Conservation (phyloP, 2,329 filamentous ascomycete species). For the Pestalotiopsis fici region DNA sequence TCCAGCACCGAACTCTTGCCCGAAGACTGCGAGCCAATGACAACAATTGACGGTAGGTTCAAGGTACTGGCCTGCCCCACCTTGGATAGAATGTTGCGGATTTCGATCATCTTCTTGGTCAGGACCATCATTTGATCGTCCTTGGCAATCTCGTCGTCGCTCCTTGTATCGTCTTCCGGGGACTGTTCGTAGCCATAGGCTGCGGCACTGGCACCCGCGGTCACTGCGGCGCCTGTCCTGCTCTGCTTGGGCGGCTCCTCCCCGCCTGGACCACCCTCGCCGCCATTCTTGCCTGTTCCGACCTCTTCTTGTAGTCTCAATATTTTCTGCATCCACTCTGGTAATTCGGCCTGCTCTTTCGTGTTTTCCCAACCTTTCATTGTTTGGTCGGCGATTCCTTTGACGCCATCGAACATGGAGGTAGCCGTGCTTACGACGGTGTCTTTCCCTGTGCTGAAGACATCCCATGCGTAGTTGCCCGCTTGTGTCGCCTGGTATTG, state of each 20-base stretch:
- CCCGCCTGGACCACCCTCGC: constrained; percentile 49
- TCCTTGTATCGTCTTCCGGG: constrained; percentile 63
- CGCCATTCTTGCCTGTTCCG: constrained; percentile 45
- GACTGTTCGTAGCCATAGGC: constrained; percentile 78
- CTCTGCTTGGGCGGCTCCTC: constrained; percentile 59
- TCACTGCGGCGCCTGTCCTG: constrained; percentile 61
- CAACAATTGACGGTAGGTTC: constrained; percentile 94
- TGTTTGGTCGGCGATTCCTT: constrained; percentile 77
- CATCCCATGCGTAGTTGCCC: constrained; percentile 59
- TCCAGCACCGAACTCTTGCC: constrained; percentile 97
- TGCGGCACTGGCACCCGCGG: constrained; percentile 71
- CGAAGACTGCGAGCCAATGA: constrained; percentile 97
- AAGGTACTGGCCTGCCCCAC: constrained; percentile 90
- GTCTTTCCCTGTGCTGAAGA: constrained; percentile 74
- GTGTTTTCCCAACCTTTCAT: constrained; percentile 80
- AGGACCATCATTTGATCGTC: constrained; percentile 99
- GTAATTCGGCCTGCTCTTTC: constrained; percentile 70
- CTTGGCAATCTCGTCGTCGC: constrained; percentile 67
- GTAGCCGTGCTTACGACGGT: constrained; percentile 69
- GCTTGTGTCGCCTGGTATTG: constrained; percentile 88
- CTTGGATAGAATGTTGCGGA: constrained; percentile 84
- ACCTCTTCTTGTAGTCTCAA: constrained; percentile 63
- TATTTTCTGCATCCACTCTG: constrained; percentile 79
- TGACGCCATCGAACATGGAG: constrained; percentile 70
- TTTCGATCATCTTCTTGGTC: constrained; percentile 99